A percentile compares a stretch with the other conserved stretches of the same genome.
Evolutionary conservation across 257 asterid species (phyloP).

Genomic region (Solanum clarkiae): DNA sequence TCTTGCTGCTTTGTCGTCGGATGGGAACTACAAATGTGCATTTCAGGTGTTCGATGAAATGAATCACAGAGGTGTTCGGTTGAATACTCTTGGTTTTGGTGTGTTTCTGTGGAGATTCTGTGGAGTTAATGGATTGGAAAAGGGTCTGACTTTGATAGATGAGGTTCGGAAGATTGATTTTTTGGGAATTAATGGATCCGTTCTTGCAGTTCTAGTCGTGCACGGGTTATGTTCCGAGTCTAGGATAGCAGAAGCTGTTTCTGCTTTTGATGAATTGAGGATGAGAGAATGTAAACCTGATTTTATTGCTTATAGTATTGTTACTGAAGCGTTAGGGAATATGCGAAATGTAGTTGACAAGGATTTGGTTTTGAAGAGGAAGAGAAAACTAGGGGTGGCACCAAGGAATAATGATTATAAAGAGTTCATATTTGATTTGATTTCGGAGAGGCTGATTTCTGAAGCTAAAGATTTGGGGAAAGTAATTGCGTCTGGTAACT

Average conservation of each 20-base stretch:
- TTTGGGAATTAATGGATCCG: conserved; percentile 50
- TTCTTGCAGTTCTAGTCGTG: conserved; percentile 48
- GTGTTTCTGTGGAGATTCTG: conserved; percentile 62
- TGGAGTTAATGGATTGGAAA: conserved; percentile 26
- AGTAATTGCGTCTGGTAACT: conserved; percentile 64
- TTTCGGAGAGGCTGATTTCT: conserved; percentile 37
- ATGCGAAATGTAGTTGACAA: conserved; percentile 44
- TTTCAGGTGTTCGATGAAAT: conserved; percentile 61
- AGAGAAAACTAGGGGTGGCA: conserved; percentile 85
- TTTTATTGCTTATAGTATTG: conserved; percentile 79
- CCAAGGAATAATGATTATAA: conserved; percentile 55
- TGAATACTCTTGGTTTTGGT: conserved; percentile 72
- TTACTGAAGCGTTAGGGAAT: conserved; percentile 51
- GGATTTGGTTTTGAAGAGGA: conserved; percentile 56
- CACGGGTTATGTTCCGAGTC: conserved; percentile 47
- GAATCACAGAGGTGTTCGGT: conserved; percentile 29
- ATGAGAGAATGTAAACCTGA: conserved; percentile 71
- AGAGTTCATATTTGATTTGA: conserved; percentile 45
- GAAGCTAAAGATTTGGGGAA: conserved; percentile 73
- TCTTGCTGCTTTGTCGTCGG: conserved; percentile 55
- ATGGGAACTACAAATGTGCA: conserved; percentile 36
- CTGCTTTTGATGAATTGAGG: conserved; percentile 61
- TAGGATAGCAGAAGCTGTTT: conserved; percentile 33
- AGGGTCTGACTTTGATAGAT: conserved; percentile 42
- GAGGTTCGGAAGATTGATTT: conserved; percentile 29